phyloP scores from a whole-genome alignment of 2,329 filamentous ascomycete genomes.

The Zymoseptoria tritici region DNA sequence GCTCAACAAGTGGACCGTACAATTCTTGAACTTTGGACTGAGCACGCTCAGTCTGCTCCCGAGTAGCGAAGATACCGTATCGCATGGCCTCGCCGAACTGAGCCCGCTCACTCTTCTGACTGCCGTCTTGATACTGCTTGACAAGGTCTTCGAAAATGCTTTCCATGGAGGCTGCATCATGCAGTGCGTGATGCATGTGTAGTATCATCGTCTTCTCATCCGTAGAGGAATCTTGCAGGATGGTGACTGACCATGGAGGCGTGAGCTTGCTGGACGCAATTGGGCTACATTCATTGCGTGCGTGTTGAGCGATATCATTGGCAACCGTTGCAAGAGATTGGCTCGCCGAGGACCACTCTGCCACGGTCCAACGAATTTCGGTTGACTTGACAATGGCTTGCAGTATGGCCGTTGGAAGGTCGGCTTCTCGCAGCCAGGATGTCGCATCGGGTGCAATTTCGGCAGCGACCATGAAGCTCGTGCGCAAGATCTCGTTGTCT shows the following conservation, averaged over 20 bases:
- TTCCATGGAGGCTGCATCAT: not conserved
- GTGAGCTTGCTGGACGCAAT: not conserved
- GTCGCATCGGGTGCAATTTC: not conserved
- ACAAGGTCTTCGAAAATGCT: not conserved
- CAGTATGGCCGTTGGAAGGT: not conserved
- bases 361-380: not conserved
- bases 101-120: not conserved
- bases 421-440: not conserved
- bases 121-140: not conserved
- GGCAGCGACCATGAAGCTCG: constrained; percentile 10
- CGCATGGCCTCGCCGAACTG: not conserved
- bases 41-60: not conserved
- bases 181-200: not conserved
- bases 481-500: constrained; percentile 8
- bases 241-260: not conserved
- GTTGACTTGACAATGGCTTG: not conserved
- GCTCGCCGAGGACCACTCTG: not conserved
- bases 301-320: not conserved
- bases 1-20: not conserved
- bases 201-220: not conserved
- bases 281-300: not conserved
- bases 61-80: not conserved
- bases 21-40: not conserved
- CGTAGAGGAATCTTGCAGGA: not conserved
- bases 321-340: not conserved